A percentile compares a stretch with the other conserved stretches of the same genome.
Conservation (phyloP, 2,329 filamentous ascomycete genomes). For the Venturia oleaginea region DNA sequence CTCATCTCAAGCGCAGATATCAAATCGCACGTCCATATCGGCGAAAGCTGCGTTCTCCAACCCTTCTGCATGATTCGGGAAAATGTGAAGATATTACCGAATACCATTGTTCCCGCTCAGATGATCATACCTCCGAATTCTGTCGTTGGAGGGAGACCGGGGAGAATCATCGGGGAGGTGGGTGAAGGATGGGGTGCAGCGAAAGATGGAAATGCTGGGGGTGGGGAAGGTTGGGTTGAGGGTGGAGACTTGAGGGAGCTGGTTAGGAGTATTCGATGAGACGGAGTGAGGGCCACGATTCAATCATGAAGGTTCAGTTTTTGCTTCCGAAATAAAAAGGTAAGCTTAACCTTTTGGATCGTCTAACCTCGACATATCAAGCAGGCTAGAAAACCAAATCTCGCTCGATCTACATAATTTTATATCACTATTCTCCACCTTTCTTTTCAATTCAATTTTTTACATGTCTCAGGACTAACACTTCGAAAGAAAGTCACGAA, state of each 20-base stretch:
- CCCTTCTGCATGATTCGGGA: conserved; percentile 91
- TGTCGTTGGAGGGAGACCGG: conserved; percentile 60
- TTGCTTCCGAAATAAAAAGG: background rate
- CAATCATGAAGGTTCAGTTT: background rate
- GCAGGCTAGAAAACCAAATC: background rate
- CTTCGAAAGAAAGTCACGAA: too few relatives aligned
- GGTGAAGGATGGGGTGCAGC: conserved; percentile 42
- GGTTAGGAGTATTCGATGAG: conserved; percentile 36
- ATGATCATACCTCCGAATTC: conserved; percentile 92
- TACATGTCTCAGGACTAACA: too few relatives aligned
- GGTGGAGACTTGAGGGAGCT: conserved; percentile 41
- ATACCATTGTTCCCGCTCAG: conserved; percentile 70
- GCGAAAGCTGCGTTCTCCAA: conserved; percentile 65
- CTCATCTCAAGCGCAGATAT: conserved; percentile 78
- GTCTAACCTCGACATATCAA: background rate
- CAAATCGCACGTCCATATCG: conserved; percentile 79
- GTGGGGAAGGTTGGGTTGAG: conserved; percentile 39
- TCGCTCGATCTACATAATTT: background rate
- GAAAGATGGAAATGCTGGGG: conserved; percentile 24
- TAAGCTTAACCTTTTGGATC: background rate
- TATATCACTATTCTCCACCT: background rate
- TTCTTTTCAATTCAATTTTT: too few relatives aligned
- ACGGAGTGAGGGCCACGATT: background rate
- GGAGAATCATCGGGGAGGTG: conserved; percentile 39
- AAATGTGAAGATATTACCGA: conserved; percentile 79